Base-by-base conservation (phyloP, 768 basidiomycete species). In the Gyrodon lividus region DNA sequence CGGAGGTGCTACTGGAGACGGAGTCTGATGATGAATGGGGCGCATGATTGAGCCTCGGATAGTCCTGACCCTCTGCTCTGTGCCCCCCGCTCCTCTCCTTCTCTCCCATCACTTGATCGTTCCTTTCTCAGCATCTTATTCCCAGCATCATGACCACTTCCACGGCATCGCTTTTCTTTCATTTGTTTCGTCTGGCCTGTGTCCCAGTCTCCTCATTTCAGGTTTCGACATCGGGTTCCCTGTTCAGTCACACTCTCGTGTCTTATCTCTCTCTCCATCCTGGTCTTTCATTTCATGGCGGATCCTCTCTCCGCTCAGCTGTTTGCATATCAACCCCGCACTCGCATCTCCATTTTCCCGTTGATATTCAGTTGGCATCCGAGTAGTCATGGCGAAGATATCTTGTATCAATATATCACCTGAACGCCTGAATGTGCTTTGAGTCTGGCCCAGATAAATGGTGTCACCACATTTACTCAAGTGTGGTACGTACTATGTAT, bases 21-120 rank as follows among this genome's bases (percentile, higher is more conserved):
- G 55, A 58, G 13, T 34, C 56, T 2, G 59, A 57, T 13, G 59
- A 63, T 0, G 62, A 58, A 10, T 63, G 62, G 62, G 62, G 56
- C 16, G 61, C 62, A 38, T 63, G 38, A 59, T 35, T 8, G 19
- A 20, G 13, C 4, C 26, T 35, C 16, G 12, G 16, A 16, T 8
- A 38, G 28, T 12, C 28, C 31, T 7, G 17, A 4, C 35, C 10
- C n/a, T 30, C 37, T 47, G 22, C 31, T 31, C 31, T 37, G 16
- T 44, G 19, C 6, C 8, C 3, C 24, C 26, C 9, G 17, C n/a
- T 17, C 35, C 5, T 37, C 35, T 1, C 6, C 31, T n/a, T 6
- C 17, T 37, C n/a, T 19, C 1, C 7, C 35, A 37, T 19, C 35
- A 17, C 12, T n/a, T n/a, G 35, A n/a, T n/a, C 35, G 6, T 17